Evolutionary conservation across 2,329 filamentous ascomycete species (phyloP), one percentile per base, ranked within the genome.

Genomic region (Hirsutella minnesotensis): DNA sequence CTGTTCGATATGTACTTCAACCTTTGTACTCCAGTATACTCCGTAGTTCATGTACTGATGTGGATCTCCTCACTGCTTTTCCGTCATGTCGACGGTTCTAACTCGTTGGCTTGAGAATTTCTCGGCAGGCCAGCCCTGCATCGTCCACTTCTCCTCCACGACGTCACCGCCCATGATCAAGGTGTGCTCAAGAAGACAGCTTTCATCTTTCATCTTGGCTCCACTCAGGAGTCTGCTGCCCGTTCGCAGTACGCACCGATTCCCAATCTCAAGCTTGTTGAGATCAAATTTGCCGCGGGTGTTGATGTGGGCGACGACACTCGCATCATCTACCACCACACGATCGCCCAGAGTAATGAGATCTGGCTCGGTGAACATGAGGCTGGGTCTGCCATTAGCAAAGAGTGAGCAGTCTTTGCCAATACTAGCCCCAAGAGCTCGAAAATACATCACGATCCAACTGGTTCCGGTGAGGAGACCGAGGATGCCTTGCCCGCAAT

Each of bases 301-400:
- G 53, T 78, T 77, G 53, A 77, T 68, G 51, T 77, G 74, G 5
- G 62, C 69, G 7, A 77, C 72, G 5, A 77, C 56, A 50, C 69
- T 73, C 1, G 72, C 71, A 49, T 77, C 72, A 43, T 77, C 74
- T 1, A 77, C 66, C 1, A 60, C 59, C 1, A 76, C 73, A 2
- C 73, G 57, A 48, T 75, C 66, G 2, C 73, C 73, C 2, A 77
- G 56, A 0, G 61, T 69, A 13, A 78, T 58, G 7, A 77, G 61
- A 44, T 77, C 74, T 1, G 73, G 73, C 56, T 77, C 73, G 0
- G 74, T 78, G 49, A 77, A 73, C 53, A 72, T 65, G 15, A 77
- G 58, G 30, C 63, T 69, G 1, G 73, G 72, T 5, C 58, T 52
- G 0, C 74, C 74, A 33, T 70, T 73, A 2, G 71, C 69, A 42